These are phyloP conservation scores for Acer yangbiense DNA, from an alignment of 345 rosid species.

Conservation along the genomic window DNA sequence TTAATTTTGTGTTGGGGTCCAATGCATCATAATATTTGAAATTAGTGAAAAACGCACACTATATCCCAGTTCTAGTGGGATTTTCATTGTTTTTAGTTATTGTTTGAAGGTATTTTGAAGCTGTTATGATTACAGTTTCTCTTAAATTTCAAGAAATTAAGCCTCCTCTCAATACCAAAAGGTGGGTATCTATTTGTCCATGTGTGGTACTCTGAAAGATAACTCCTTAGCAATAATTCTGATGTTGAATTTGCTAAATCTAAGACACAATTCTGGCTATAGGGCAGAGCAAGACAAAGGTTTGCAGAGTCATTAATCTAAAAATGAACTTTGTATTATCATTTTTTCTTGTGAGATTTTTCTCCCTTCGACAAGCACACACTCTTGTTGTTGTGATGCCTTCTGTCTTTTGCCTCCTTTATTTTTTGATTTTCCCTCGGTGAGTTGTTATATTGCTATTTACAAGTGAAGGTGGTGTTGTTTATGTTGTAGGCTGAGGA, in stretches of 20 bases:
- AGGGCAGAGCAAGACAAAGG: neutral
- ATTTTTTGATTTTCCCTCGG: neutral
- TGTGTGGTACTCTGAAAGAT: neutral
- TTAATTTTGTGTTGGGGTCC: too few relatives aligned
- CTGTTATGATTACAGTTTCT: neutral
- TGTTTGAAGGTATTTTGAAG: neutral
- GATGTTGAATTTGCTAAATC: neutral
- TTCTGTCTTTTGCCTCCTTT: neutral
- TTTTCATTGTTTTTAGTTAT: neutral
- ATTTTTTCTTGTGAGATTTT: neutral
- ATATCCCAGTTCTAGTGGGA: neutral
- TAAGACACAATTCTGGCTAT: neutral
- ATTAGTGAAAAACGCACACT: too few relatives aligned
- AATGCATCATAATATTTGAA: too few relatives aligned
- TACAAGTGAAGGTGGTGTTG: neutral
- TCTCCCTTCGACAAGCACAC: neutral
- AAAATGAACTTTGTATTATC: neutral
- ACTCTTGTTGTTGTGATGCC: neutral
- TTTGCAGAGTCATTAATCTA: neutral
- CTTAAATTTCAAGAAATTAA: neutral
- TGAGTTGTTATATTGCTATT: neutral
- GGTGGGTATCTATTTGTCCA: neutral
- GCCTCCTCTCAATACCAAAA: neutral
- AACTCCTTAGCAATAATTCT: too few relatives aligned
- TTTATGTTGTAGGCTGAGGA: conserved; percentile 57